A percentile compares a stretch with the other conserved stretches of the same genome.
Evolutionary conservation across 441 rosid genomes (phyloP).

Genomic region (Erysimum cheiri): DNA sequence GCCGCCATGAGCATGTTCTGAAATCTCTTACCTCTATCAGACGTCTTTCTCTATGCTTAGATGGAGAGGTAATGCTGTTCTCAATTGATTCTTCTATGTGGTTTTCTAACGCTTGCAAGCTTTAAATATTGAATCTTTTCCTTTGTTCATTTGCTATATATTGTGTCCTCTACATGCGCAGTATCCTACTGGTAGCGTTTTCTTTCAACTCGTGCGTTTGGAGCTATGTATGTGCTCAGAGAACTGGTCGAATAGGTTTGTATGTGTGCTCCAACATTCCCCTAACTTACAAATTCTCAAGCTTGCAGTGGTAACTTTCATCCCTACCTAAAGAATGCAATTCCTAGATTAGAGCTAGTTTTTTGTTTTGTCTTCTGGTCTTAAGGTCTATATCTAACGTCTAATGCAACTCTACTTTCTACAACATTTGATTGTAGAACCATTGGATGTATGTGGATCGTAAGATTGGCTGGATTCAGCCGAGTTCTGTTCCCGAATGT

Average conservation of each 20-base stretch:
- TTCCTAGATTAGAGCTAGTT: too few relatives aligned
- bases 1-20: neutral
- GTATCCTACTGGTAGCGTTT: conserved; percentile 18
- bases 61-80: neutral
- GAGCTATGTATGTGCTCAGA: neutral
- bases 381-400: too few relatives aligned
- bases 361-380: too few relatives aligned
- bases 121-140: too few relatives aligned
- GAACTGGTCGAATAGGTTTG: conserved; percentile 9
- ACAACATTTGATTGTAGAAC: neutral
- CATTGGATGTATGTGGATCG: neutral
- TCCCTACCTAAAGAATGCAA: too few relatives aligned
- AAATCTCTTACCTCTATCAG: neutral
- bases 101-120: too few relatives aligned
- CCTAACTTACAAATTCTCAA: conserved; percentile 27
- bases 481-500: conserved; percentile 7
- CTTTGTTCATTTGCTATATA: neutral
- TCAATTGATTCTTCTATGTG: too few relatives aligned
- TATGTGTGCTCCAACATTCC: conserved; percentile 12
- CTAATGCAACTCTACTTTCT: too few relatives aligned
- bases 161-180: neutral
- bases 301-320: neutral
- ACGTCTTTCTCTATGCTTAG: neutral
- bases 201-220: conserved; percentile 17
- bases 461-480: conserved; percentile 1